phyloP scores from a whole-genome alignment of 345 rosid species.

The Punica granatum region DNA sequence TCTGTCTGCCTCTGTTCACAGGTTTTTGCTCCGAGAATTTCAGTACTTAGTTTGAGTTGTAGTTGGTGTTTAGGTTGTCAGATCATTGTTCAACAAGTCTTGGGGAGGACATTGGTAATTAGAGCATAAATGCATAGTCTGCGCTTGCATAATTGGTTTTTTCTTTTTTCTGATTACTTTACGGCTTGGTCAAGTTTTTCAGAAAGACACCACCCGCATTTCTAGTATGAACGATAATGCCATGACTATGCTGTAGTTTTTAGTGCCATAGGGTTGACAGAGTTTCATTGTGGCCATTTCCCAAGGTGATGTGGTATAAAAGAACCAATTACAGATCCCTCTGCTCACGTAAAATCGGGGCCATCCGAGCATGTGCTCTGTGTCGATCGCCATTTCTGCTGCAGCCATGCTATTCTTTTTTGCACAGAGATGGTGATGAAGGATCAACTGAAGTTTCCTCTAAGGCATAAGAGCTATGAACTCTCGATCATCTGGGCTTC shows the following conservation, averaged over 20 bases:
- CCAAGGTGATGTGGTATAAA: not conserved
- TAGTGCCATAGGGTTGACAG: not conserved
- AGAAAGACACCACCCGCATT: not conserved
- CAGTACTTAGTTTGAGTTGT: no score
- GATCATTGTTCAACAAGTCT: not conserved
- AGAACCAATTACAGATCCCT: not conserved
- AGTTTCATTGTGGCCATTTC: not conserved
- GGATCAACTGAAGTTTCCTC: no score
- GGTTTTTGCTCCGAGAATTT: not conserved
- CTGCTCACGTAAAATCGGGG: not conserved
- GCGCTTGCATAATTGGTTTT: not conserved
- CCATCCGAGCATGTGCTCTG: no score
- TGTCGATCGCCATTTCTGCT: no score
- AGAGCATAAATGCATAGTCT: not conserved
- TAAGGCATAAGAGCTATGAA: not conserved
- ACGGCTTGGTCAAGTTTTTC: not conserved
- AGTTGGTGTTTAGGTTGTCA: not conserved
- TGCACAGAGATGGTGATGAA: no score
- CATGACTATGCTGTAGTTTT: not conserved
- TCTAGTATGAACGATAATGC: not conserved
- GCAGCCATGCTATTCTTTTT: no score
- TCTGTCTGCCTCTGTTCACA: not conserved
- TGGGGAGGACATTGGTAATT: not conserved
- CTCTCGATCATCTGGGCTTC: not conserved
- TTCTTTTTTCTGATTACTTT: not conserved